Conservation (phyloP, 2,329 filamentous ascomycete genomes). For the Colletotrichum limetticola region DNA sequence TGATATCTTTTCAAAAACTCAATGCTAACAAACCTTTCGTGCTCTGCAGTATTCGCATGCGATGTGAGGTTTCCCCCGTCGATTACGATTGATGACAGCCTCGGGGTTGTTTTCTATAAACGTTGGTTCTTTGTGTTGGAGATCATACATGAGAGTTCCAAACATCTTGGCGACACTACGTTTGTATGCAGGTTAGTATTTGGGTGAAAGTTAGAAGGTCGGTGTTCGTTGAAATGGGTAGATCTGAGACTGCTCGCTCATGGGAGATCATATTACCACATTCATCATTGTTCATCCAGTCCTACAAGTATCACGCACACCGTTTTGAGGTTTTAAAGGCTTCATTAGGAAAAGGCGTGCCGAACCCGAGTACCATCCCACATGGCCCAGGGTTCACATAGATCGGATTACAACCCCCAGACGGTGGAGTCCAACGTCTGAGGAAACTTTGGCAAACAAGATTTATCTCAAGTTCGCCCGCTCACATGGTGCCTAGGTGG, state of each 20-base stretch:
- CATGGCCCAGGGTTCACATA: neutral
- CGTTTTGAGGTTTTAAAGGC: neutral
- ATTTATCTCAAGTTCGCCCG: neutral
- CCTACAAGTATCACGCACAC: too few relatives aligned
- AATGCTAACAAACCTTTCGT: neutral
- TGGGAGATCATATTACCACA: neutral
- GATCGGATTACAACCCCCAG: neutral
- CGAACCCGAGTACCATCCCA: neutral
- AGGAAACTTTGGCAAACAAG: conserved; percentile 9
- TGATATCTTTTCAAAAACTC: too few relatives aligned
- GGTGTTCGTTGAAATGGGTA: too few relatives aligned
- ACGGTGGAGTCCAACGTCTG: neutral
- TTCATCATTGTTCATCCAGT: neutral
- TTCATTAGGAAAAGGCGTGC: neutral
- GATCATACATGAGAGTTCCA: conserved; percentile 24
- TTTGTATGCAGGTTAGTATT: too few relatives aligned
- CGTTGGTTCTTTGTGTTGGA: conserved; percentile 13
- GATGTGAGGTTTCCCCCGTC: conserved; percentile 7
- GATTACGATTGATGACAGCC: conserved; percentile 7
- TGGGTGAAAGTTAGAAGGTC: too few relatives aligned
- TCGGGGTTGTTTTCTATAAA: conserved; percentile 19
- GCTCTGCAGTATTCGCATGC: conserved; percentile 18
- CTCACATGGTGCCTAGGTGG: neutral
- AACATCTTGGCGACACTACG: conserved; percentile 5
- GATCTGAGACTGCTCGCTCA: too few relatives aligned